Percentiles rank a stretch among this genome's conserved stretches.
Evolutionary conservation across 176 grass and related monocot species (phyloP).

Genomic region (Rhipidocladum racemiflorum): DNA sequence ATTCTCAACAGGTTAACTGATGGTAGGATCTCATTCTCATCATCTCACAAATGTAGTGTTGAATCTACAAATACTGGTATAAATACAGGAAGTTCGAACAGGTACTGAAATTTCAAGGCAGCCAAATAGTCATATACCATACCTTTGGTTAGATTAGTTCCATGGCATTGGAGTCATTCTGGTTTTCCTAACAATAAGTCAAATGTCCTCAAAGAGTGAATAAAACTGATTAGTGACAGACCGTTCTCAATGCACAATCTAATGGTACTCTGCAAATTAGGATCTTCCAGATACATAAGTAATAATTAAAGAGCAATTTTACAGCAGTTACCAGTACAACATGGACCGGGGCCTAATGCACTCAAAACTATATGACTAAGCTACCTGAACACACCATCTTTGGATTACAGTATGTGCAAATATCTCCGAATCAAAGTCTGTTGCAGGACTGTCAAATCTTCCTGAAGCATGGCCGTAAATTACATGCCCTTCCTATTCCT

Average conservation of each 20-base stretch:
- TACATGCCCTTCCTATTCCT: slow-evolving; percentile 48
- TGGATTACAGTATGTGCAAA: slow-evolving; percentile 53
- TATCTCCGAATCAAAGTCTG: slow-evolving; percentile 36
- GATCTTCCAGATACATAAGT: slow-evolving; percentile 12
- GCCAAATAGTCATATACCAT: not conserved
- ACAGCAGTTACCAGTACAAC: slow-evolving; percentile 32
- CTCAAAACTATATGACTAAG: slow-evolving; percentile 37
- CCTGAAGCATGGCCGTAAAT: slow-evolving; percentile 24
- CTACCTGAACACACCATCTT: slow-evolving; percentile 42
- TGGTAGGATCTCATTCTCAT: not conserved
- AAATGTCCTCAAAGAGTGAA: slow-evolving; percentile 16
- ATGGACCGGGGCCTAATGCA: slow-evolving; percentile 32
- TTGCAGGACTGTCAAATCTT: slow-evolving; percentile 33
- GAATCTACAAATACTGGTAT: not conserved
- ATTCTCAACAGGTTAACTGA: not conserved
- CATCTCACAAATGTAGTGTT: not conserved
- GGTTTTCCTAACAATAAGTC: not conserved
- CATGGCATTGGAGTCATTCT: not conserved
- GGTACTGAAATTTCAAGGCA: not conserved
- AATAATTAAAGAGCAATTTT: slow-evolving; percentile 25
- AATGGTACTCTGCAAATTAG: slow-evolving; percentile 22
- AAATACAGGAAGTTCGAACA: not conserved
- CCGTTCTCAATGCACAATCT: slow-evolving; percentile 20
- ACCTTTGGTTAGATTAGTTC: not conserved
- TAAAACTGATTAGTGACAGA: not conserved